These are phyloP conservation scores for Sutorius eximius DNA, from an alignment of 1,284 basidiomycete species.

Conservation along the genomic window DNA sequence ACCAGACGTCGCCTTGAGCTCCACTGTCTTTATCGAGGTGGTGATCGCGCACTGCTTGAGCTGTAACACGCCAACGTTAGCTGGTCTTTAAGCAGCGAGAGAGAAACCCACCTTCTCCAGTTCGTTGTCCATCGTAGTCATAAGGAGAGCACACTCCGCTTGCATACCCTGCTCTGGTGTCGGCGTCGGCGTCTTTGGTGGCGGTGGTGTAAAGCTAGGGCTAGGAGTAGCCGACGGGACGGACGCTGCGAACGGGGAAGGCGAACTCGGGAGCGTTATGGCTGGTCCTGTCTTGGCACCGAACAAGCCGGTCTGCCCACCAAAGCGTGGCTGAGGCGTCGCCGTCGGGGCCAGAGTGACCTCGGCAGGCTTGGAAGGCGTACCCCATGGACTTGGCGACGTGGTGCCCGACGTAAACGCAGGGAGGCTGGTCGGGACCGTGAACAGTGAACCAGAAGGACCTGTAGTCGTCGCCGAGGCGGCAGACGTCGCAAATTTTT, in stretches of 20 bases:
- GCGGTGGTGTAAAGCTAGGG: slow-evolving; percentile 8
- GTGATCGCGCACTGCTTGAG: slow-evolving; percentile 41
- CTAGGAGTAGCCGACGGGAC: neutral
- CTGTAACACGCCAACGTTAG: slow-evolving; percentile 31
- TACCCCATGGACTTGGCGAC: slow-evolving; percentile 4
- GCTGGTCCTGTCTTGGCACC: slow-evolving; percentile 11
- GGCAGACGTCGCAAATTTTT: neutral
- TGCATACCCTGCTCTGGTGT: slow-evolving; percentile 59
- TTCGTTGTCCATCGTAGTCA: slow-evolving; percentile 46
- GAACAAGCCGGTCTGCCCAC: slow-evolving; percentile 10
- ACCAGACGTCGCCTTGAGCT: slow-evolving; percentile 39
- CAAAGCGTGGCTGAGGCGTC: slow-evolving; percentile 4
- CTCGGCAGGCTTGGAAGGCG: slow-evolving; percentile 14
- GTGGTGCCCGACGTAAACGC: neutral
- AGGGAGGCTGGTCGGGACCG: slow-evolving; percentile 1
- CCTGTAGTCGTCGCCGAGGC: neutral
- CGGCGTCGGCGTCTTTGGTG: slow-evolving; percentile 18
- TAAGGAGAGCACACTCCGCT: slow-evolving; percentile 52
- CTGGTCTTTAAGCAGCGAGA: neutral
- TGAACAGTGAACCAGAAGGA: neutral
- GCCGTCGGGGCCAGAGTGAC: neutral
- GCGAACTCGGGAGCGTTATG: slow-evolving; percentile 7
- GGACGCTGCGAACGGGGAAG: slow-evolving; percentile 4
- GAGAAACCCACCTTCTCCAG: slow-evolving; percentile 48
- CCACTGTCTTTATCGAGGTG: slow-evolving; percentile 33